Percentiles rank a stretch among this genome's conserved stretches.
Evolutionary conservation across 176 grass and related monocot species (phyloP).

Genomic region (Olyra latifolia): DNA sequence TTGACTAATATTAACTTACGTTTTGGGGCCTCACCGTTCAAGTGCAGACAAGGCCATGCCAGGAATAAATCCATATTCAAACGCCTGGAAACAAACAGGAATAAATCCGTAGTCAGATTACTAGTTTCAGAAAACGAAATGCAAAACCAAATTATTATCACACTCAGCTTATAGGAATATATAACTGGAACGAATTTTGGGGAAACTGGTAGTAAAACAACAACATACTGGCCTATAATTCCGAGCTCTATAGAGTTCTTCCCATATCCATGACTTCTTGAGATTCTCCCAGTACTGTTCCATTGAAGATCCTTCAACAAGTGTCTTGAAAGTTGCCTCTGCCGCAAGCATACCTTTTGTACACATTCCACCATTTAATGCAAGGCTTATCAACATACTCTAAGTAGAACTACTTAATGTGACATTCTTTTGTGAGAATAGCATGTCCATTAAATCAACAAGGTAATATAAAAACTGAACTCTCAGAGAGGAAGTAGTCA

Average conservation of each 20-base stretch:
- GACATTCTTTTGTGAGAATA: background rate
- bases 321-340: constrained; percentile 68
- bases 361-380: constrained; percentile 35
- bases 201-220: constrained; percentile 7
- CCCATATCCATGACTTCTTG: constrained; percentile 96
- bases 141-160: background rate
- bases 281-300: constrained; percentile 86
- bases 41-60: constrained; percentile 92
- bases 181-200: background rate
- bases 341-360: constrained; percentile 90
- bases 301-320: constrained; percentile 81
- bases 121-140: background rate
- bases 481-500: background rate
- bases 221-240: constrained; percentile 90
- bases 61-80: constrained; percentile 83
- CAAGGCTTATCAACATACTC: constrained; percentile 3
- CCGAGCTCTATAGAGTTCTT: constrained; percentile 86
- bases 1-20: constrained; percentile 12
- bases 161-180: background rate
- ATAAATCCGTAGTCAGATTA: constrained; percentile 23
- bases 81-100: constrained; percentile 60
- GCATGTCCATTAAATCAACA: background rate
- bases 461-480: background rate
- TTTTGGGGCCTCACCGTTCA: constrained; percentile 62
- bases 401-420: background rate